Percentiles rank a stretch among this genome's conserved stretches.
Conservation (phyloP, 805 yeast genomes). For the Starmera dryadoides region DNA sequence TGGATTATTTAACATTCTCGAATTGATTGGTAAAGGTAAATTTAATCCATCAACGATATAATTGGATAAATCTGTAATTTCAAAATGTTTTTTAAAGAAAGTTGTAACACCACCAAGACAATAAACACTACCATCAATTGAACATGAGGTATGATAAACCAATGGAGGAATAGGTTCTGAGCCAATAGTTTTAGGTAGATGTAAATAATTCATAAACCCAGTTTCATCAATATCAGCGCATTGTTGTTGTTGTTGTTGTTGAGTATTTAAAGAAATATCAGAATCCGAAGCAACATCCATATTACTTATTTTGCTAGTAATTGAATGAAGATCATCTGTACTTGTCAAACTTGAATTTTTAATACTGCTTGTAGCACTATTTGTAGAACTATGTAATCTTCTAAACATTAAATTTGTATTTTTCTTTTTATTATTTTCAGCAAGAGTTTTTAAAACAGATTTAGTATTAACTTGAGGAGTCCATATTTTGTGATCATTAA, state of each 20-base stretch:
- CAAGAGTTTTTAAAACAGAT: not conserved
- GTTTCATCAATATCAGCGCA: constrained; percentile 2
- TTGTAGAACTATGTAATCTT: not conserved
- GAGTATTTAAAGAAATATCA: not conserved
- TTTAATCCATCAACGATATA: constrained; percentile 31
- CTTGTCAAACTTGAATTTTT: no score
- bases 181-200: constrained; percentile 29
- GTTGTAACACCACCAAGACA: constrained; percentile 39
- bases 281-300: no score
- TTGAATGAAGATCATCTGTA: no score
- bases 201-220: constrained; percentile 13
- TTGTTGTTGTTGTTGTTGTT: not conserved
- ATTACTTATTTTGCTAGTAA: not conserved
- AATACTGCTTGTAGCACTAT: no score
- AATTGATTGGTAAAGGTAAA: constrained; percentile 39
- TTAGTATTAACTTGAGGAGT: not conserved
- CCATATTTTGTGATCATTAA: constrained; percentile 7
- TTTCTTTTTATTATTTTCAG: not conserved
- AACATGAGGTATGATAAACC: constrained; percentile 36
- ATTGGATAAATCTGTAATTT: constrained; percentile 26
- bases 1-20: constrained; percentile 34
- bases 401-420: not conserved
- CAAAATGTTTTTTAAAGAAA: constrained; percentile 15
- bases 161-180: constrained; percentile 33
- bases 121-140: constrained; percentile 29